These are phyloP conservation scores for Oryza punctata DNA, from an alignment of 176 grass and related monocot genomes.

Conservation along the genomic window DNA sequence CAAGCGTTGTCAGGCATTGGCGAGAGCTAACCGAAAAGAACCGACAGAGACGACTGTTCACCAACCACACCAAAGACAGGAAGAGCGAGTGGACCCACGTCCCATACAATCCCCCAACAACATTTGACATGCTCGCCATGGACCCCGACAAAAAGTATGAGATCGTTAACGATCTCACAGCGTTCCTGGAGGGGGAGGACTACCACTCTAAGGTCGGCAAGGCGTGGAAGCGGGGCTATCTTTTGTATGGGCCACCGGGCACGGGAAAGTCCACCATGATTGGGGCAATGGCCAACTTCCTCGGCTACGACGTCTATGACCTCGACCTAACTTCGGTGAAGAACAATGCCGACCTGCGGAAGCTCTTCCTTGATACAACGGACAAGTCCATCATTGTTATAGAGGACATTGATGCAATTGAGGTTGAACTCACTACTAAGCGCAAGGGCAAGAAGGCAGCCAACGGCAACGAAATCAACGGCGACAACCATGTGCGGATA, in stretches of 20 bases:
- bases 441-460: constrained; percentile 21
- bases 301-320: constrained; percentile 51
- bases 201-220: constrained; percentile 53
- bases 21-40: background rate
- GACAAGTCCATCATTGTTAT: no score
- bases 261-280: constrained; percentile 58
- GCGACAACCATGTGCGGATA: no score
- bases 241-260: constrained; percentile 49
- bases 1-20: background rate
- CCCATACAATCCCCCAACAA: constrained; percentile 48
- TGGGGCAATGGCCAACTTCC: constrained; percentile 44
- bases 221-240: no score
- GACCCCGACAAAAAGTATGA: no score
- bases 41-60: constrained; percentile 18
- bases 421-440: constrained; percentile 46
- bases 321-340: constrained; percentile 45
- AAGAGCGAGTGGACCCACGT: constrained; percentile 35
- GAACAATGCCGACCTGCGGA: constrained; percentile 52
- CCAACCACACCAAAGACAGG: constrained; percentile 26
- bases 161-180: constrained; percentile 38
- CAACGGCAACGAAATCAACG: no score
- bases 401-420: constrained; percentile 42
- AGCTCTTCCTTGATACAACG: constrained; percentile 51
- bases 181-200: constrained; percentile 28
- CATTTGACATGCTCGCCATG: no score